Evolutionary conservation across 1,284 basidiomycete species (phyloP), one percentile per base, ranked within the genome.

Genomic region (Erythrobasidium hasegawianum): DNA sequence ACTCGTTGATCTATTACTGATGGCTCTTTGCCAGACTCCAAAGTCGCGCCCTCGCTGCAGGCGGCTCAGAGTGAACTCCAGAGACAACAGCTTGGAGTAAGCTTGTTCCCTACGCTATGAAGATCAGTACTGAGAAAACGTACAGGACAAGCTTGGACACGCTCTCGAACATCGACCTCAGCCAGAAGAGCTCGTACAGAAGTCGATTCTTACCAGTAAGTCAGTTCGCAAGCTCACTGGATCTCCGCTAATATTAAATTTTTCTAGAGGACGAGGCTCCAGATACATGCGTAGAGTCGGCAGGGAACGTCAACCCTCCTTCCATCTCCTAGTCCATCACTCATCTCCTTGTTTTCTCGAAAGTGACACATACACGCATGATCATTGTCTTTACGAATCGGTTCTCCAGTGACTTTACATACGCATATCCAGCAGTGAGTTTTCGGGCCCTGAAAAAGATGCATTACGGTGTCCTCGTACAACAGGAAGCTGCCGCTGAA

Each of bases 21-120:
- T 8, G n/a, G 40, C 27, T 45, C 16, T 3, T 26, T 69, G 85
- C 74, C 76, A 47, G 87, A 87, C 68, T 85, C 86, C 74, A 82
- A 81, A n/a, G 81, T 88, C 33, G 85, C 87, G n/a, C 86, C 86
- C 7, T 78, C 82, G n/a, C 76, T 87, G 50, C 82, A 86, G 71
- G 87, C 85, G 33, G 84, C 84, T 64, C 82, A 82, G 73, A 84
- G 84, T 65, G 83, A 83, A 67, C 78, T 90, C 60, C 81, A 87
- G 76, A 80, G 84, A 67, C 83, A 84, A 40, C 86, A 86, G 77
- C 81, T 87, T 45, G 84, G 86, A 80, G 86, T 86, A 56, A 69
- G 79, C 73, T 16, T n/a, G 40, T 5, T 33, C 40, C 47, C 20
- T 43, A 2, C n/a, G 20, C 10, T n/a, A 11, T 5, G 24, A 18